Evolutionary conservation across 2,329 filamentous ascomycete species (phyloP).

Genomic region (Ceratocystis eucalypticola): DNA sequence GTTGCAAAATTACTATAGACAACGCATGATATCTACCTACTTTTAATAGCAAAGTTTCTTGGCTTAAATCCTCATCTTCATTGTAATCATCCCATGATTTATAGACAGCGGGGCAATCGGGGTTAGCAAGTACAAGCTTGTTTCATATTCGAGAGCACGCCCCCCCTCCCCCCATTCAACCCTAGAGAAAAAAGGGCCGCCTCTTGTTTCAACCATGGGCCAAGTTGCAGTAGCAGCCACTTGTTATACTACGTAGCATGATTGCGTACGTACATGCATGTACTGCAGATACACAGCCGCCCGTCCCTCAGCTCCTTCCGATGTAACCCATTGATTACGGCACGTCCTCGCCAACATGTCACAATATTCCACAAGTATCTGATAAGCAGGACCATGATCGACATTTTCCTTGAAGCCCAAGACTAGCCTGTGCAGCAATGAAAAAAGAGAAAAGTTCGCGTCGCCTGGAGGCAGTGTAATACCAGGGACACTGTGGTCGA

Average conservation of each 20-base stretch:
- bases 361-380: neutral
- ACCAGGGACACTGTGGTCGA: constrained; percentile 20
- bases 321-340: neutral
- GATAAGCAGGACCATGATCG: neutral
- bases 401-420: constrained; percentile 14
- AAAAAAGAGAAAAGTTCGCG: constrained; percentile 20
- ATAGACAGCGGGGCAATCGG: neutral
- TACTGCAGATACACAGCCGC: too few relatives aligned
- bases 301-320: neutral
- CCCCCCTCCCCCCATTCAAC: neutral
- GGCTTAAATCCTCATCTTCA: neutral
- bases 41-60: neutral
- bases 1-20: neutral
- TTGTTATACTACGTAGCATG: too few relatives aligned
- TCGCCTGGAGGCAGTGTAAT: constrained; percentile 21
- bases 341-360: too few relatives aligned
- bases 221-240: too few relatives aligned
- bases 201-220: too few relatives aligned
- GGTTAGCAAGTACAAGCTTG: neutral
- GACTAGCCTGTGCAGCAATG: constrained; percentile 17
- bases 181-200: neutral
- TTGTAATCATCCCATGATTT: neutral
- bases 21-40: neutral
- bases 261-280: too few relatives aligned
- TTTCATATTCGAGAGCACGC: neutral